Evolutionary conservation across 1,139 yeast species (phyloP).

Genomic region (Pichia sp.): DNA sequence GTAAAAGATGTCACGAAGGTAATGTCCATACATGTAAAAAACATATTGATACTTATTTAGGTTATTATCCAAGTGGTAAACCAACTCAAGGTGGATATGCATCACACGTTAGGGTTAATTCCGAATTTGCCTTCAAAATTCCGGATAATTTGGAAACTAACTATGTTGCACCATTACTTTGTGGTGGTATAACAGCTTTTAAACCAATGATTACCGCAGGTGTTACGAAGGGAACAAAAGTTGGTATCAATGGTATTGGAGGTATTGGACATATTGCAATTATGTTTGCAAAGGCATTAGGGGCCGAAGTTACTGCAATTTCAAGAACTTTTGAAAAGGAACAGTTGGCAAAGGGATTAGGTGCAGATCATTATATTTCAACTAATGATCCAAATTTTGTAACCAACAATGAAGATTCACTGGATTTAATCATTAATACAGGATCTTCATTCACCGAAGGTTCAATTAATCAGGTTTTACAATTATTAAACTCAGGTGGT

Average conservation of each 20-base stretch:
- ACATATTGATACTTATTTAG: slow-evolving; percentile 38
- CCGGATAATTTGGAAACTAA: slow-evolving; percentile 45
- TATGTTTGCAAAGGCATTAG: slow-evolving; percentile 49
- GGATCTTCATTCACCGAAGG: slow-evolving; percentile 38
- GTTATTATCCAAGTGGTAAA: slow-evolving; percentile 32
- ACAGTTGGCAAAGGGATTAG: slow-evolving; percentile 43
- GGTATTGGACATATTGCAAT: slow-evolving; percentile 57
- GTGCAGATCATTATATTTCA: slow-evolving; percentile 48
- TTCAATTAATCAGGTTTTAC: slow-evolving; percentile 31
- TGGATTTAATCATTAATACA: slow-evolving; percentile 46
- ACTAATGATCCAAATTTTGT: slow-evolving; percentile 34
- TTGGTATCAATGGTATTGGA: slow-evolving; percentile 52
- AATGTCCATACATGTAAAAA: slow-evolving; percentile 42
- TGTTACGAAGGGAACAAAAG: slow-evolving; percentile 32
- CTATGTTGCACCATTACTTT: slow-evolving; percentile 54
- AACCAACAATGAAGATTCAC: slow-evolving; percentile 32
- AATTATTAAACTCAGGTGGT: slow-evolving; percentile 35
- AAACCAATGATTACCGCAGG: slow-evolving; percentile 46
- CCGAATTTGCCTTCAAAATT: slow-evolving; percentile 44
- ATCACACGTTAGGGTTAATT: slow-evolving; percentile 46
- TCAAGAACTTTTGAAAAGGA: slow-evolving; percentile 45
- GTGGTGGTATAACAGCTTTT: slow-evolving; percentile 60
- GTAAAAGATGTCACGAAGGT: slow-evolving; percentile 39
- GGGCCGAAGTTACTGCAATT: slow-evolving; percentile 50
- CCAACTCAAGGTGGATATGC: slow-evolving; percentile 56